These are phyloP conservation scores for Trypanosoma grayi DNA, from an alignment of 208 protist species.

Conservation along the genomic window DNA sequence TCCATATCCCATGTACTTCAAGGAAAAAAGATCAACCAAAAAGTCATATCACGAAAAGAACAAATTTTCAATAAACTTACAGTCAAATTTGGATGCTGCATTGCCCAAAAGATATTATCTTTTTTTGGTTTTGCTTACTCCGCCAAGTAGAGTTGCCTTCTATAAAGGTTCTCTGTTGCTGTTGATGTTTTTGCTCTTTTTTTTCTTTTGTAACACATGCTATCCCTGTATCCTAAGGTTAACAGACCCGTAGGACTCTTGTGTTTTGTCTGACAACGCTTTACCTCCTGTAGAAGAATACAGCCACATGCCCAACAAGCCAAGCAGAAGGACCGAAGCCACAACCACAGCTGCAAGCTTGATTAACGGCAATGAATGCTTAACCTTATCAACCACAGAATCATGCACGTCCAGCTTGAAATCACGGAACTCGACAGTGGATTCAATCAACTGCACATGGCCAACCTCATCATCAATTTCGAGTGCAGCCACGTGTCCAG, in stretches of 20 bases:
- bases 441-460: slow-evolving; percentile 74
- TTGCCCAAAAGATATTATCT: too few species aligned
- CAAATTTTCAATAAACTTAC: too few species aligned
- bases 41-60: background rate
- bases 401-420: slow-evolving; percentile 19
- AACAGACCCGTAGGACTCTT: slow-evolving; percentile 6
- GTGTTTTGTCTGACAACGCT: background rate
- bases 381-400: background rate
- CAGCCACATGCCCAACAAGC: slow-evolving; percentile 3
- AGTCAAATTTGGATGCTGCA: too few species aligned
- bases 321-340: slow-evolving; percentile 17
- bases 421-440: slow-evolving; percentile 31
- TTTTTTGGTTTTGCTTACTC: too few species aligned
- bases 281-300: background rate
- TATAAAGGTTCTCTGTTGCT: too few species aligned
- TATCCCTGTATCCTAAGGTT: background rate
- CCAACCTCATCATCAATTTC: slow-evolving; percentile 79
- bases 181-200: background rate
- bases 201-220: slow-evolving; percentile 6
- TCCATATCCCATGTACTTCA: background rate
- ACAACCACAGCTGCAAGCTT: slow-evolving; percentile 24
- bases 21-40: background rate
- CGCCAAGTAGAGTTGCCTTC: too few species aligned
- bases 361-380: slow-evolving; percentile 31
- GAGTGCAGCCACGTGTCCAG: slow-evolving; percentile 80